A percentile compares a stretch with the other conserved stretches of the same genome.
These are phyloP conservation scores for Onygenales sp. DNA, from an alignment of 2,329 filamentous ascomycete species.

Conservation along the genomic window DNA sequence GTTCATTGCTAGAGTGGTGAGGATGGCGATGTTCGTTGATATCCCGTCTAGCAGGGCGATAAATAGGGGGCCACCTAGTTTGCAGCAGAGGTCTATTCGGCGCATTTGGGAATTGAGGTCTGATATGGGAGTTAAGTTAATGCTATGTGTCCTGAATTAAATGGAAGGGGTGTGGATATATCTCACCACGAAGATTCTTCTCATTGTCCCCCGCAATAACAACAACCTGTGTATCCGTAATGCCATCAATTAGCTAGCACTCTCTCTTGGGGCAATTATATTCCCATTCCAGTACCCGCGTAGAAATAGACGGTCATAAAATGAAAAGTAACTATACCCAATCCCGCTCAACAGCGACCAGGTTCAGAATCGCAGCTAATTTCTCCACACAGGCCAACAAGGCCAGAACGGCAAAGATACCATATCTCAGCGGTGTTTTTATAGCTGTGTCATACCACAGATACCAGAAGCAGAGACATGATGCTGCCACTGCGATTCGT, in stretches of 20 bases:
- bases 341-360: slow-evolving; percentile 60
- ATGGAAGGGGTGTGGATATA: slow-evolving; percentile 16
- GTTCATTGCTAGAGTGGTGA: slow-evolving; percentile 39
- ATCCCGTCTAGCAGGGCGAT: slow-evolving; percentile 40
- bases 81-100: slow-evolving; percentile 49
- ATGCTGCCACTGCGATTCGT: slow-evolving; percentile 34
- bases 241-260: slow-evolving; percentile 1
- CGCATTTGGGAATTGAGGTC: slow-evolving; percentile 46
- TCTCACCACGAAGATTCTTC: slow-evolving; percentile 34
- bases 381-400: slow-evolving; percentile 61
- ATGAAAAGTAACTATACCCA: slow-evolving; percentile 38
- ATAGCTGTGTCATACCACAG: slow-evolving; percentile 12
- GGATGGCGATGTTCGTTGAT: slow-evolving; percentile 36
- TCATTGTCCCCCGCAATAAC: slow-evolving; percentile 22
- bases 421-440: too few relatives aligned
- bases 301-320: neutral
- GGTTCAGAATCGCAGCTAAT: slow-evolving; percentile 53
- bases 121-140: neutral
- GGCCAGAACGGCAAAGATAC: slow-evolving; percentile 26
- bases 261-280: neutral
- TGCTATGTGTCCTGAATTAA: too few relatives aligned
- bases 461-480: slow-evolving; percentile 39
- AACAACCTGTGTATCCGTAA: slow-evolving; percentile 15
- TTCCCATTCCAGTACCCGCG: too few relatives aligned
- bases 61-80: slow-evolving; percentile 44